Evolutionary conservation across 1,284 basidiomycete genomes (phyloP).

Genomic region (Ganoderma sinense): DNA sequence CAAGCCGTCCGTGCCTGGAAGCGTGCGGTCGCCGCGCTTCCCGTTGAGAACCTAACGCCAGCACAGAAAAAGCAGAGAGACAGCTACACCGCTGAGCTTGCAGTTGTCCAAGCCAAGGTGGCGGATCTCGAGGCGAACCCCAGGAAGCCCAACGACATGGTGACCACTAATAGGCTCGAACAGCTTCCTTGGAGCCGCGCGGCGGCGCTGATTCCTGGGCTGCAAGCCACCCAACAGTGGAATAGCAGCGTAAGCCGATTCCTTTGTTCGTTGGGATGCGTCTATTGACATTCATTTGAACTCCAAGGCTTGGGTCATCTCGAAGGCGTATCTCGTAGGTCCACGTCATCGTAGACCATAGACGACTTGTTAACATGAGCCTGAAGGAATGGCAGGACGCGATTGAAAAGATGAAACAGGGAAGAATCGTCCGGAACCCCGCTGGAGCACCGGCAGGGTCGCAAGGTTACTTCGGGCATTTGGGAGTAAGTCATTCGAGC

Average conservation of each 20-base stretch:
- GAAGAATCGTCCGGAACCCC: not conserved
- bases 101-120: constrained; percentile 14
- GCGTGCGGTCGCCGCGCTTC: constrained; percentile 36
- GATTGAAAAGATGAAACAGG: constrained; percentile 4
- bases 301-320: constrained; percentile 43
- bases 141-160: not conserved
- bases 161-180: not conserved
- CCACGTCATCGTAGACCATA: not conserved
- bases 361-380: not conserved
- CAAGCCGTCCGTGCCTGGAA: constrained; percentile 30
- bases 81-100: constrained; percentile 35
- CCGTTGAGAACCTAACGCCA: constrained; percentile 30
- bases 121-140: constrained; percentile 8
- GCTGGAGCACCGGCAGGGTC: constrained; percentile 2
- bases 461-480: constrained; percentile 10
- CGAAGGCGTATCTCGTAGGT: constrained; percentile 28
- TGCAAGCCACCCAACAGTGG: constrained; percentile 12
- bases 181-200: constrained; percentile 33
- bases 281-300: not conserved
- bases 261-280: not conserved
- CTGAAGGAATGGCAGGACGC: constrained; percentile 5
- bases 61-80: constrained; percentile 39
- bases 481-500: constrained; percentile 4
- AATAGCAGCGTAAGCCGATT: constrained; percentile 28
- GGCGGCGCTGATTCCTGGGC: constrained; percentile 21